Base-by-base conservation (phyloP, 345 rosid genomes). In the Stellera chamaejasme region DNA sequence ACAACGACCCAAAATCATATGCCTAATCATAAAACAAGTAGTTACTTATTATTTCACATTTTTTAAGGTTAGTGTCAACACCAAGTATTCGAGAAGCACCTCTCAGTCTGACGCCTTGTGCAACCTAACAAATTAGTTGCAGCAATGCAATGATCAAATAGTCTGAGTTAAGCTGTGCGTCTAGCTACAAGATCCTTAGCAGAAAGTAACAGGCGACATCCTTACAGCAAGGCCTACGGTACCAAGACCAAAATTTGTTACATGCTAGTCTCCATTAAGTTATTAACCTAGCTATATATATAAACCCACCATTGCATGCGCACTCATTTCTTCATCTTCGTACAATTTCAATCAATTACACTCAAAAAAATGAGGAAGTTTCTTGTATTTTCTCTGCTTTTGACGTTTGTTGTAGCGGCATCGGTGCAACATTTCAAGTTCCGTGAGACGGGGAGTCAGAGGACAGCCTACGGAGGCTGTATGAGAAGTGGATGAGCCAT, bases 161-260 rank as follows among this genome's bases (percentile, higher is more conserved):
- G 13, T 43, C 23, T 15, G 13, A 53, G 45, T n/a, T 26, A 13
- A 36, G 39, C 2, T 12, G 19, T 43, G 27, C 23, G 23, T 32
- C 39, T 8, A 32, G 39, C 39, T 32, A 32, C 9, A 32, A 43
- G 45, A 13, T 43, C 11, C 36, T 44, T 27, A 45, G 27, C 25
- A 19, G 23, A 19, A 19, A 8, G 0, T 0, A 23, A 25, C 2
- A 13, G 25, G 27, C 0, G 48, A 32, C 43, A 53, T 52, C 75
- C 98, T 79, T 75, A 88, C 97, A 27, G 97, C 82, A 54, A 92
- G 93, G 60, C 97, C 98, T 0, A 92, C 89, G 13, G 97, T 84
- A 60, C 97, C 98, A 36, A 92, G 96, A 48, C 97, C 97, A 50
- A 88, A 92, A 59, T 88, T 81, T 45, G 66, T 94, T 47, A 88